Evolutionary conservation across 2,329 filamentous ascomycete species (phyloP).

Genomic region (Fusarium begoniae): DNA sequence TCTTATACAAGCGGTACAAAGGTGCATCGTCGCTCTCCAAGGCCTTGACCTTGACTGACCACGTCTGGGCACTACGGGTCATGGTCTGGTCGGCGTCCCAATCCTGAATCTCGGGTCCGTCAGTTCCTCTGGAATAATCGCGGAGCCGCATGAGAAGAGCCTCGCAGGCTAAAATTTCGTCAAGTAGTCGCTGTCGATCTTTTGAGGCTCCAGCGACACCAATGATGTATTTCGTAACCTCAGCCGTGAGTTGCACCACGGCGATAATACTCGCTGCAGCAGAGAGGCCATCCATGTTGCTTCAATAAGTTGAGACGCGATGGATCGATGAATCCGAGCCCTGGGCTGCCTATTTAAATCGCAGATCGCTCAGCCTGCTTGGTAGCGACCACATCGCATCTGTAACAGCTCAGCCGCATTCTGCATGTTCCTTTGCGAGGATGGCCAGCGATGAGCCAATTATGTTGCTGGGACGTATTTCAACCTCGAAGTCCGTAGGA

Average conservation of each 20-base stretch:
- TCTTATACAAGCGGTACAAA: conserved; percentile 8
- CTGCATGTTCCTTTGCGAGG: background rate
- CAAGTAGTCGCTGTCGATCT: conserved; percentile 23
- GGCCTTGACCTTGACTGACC: conserved; percentile 31
- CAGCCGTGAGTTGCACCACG: conserved; percentile 27
- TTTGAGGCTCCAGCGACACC: conserved; percentile 19
- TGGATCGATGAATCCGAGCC: background rate
- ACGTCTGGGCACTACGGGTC: background rate
- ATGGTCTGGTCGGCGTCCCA: background rate
- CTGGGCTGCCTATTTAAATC: background rate
- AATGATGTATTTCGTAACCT: conserved; percentile 29
- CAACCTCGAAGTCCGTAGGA: background rate
- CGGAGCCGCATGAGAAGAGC: conserved; percentile 1
- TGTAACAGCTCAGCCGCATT: background rate
- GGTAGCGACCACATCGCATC: background rate
- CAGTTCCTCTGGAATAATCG: background rate
- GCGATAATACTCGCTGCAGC: conserved; percentile 33
- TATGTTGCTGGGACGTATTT: background rate
- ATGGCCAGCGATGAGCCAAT: background rate
- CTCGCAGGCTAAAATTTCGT: conserved; percentile 31
- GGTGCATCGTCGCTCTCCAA: conserved; percentile 33
- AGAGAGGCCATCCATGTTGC: background rate
- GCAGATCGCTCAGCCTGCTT: background rate
- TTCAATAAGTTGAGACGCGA: background rate
- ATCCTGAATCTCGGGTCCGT: background rate